Evolutionary conservation across 768 basidiomycete genomes (phyloP), one percentile per base, ranked within the genome.

Genomic region (Rhizopogon vinicolor): DNA sequence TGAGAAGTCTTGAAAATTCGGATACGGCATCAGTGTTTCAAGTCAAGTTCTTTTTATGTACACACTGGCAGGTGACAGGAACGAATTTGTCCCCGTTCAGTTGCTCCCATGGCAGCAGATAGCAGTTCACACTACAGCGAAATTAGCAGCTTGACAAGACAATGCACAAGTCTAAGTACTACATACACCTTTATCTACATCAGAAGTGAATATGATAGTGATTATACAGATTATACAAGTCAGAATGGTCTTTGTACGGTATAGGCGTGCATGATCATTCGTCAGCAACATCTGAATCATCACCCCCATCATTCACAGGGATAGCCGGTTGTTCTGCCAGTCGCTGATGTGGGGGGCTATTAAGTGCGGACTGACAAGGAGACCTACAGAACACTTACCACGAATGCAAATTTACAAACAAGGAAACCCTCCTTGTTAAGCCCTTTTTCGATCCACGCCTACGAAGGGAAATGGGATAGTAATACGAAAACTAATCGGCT

Each of bases 371-470:
- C 29, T 12, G 25, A 29, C 19, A 14, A 7, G 28, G 13, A 35
- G 33, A n/a, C 12, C 1, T 31, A 44, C 10, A 39, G 44, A 29
- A 8, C 2, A 63, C 77, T 56, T 51, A 91, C 91, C 73, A 88
- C 84, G 67, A 97, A 89, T 0, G 86, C 83, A 63, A 81, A 94
- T 67, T 92, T 90, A 74, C 93, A 96, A 25, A 97, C 91, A 37
- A 85, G 74, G 65, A 80, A 86, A 1, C 90, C 89, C 40, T 83
- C 75, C 0, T 76, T 67, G 61, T 88, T 87, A 41, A 87, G 65
- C 0, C 93, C 93, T 57, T 73, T 75, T 59, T 87, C 90, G 68
- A 79, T 78, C 89, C 89, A 92, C 4, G 84, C 86, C 84, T 90
- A 59, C 7, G 37, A 2, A 25, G 54, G 12, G 7, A n/a, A 2